Evolutionary conservation across 192 early-diverging fungal species (phyloP).

Genomic region (Radiomyces spectabilis): DNA sequence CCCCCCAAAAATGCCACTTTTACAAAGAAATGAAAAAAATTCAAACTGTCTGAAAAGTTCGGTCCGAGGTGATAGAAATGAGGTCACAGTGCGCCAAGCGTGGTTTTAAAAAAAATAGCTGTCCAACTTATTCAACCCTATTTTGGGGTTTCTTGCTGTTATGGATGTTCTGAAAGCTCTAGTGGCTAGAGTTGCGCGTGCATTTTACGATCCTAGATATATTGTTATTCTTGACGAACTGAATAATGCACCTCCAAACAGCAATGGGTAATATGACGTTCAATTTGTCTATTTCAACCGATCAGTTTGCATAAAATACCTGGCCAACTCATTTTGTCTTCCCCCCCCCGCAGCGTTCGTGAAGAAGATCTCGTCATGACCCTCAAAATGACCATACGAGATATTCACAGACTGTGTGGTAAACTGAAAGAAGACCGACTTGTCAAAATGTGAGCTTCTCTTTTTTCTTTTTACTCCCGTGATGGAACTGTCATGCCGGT

Average conservation of each 20-base stretch:
- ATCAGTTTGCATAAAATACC: background rate
- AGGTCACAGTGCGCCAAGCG: too few species aligned
- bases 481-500: too few species aligned
- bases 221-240: slow-evolving; percentile 82
- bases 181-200: slow-evolving; percentile 70
- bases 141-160: too few species aligned
- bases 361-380: slow-evolving; percentile 70
- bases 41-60: too few species aligned
- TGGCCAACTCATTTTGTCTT: background rate
- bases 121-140: too few species aligned
- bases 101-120: too few species aligned
- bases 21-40: too few species aligned
- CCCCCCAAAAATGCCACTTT: background rate
- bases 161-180: slow-evolving; percentile 50
- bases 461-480: background rate
- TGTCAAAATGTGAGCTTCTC: slow-evolving; percentile 49
- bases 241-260: slow-evolving; percentile 36
- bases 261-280: slow-evolving; percentile 26
- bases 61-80: too few species aligned
- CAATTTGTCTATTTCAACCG: too few species aligned
- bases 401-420: slow-evolving; percentile 72
- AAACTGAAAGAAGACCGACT: slow-evolving; percentile 73
- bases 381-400: slow-evolving; percentile 58
- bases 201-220: slow-evolving; percentile 73
- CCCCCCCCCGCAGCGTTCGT: slow-evolving; percentile 36